Evolutionary conservation across 495 filamentous ascomycete genomes (phyloP).

Genomic region (Lepidopterella palustris): DNA sequence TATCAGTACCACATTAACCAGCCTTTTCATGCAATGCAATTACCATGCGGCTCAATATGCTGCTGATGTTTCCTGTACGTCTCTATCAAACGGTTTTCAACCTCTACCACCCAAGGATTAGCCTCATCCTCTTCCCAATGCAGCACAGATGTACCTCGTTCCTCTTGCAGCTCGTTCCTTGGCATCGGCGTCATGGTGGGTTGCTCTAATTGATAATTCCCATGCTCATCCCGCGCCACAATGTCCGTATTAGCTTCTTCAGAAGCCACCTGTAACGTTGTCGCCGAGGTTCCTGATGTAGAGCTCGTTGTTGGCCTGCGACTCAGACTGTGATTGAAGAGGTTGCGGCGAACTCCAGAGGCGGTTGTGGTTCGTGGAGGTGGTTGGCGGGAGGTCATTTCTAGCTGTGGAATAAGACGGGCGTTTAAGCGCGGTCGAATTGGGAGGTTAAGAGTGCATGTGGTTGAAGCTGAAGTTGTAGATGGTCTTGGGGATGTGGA

Average conservation of each 20-base stretch:
- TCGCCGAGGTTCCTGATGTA: conserved; percentile 28
- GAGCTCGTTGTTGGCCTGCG: conserved; percentile 55
- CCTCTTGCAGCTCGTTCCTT: conserved; percentile 43
- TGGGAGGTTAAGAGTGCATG: neutral
- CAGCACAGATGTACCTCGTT: conserved; percentile 13
- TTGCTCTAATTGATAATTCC: conserved; percentile 60
- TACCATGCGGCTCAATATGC: conserved; percentile 63
- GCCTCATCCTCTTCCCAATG: neutral
- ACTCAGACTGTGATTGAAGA: conserved; percentile 66
- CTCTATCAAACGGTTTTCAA: conserved; percentile 41
- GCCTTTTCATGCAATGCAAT: conserved; percentile 10
- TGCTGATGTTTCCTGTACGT: conserved; percentile 47
- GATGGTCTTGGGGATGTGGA: neutral
- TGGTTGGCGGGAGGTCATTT: conserved; percentile 26
- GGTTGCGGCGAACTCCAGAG: conserved; percentile 57
- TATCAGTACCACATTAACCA: conserved; percentile 22
- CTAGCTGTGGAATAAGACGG: neutral
- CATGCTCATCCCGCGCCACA: conserved; percentile 67
- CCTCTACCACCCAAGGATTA: conserved; percentile 32
- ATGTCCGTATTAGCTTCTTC: conserved; percentile 60
- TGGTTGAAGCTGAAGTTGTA: neutral
- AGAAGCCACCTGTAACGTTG: conserved; percentile 32
- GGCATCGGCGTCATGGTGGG: conserved; percentile 48
- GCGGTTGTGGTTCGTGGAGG: conserved; percentile 15
- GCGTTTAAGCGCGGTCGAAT: neutral